Percentiles rank a stretch among this genome's conserved stretches.
These are phyloP conservation scores for Thalassiosira livingstoniorum DNA, from an alignment of 352 stramenopile genomes.

Conservation along the genomic window DNA sequence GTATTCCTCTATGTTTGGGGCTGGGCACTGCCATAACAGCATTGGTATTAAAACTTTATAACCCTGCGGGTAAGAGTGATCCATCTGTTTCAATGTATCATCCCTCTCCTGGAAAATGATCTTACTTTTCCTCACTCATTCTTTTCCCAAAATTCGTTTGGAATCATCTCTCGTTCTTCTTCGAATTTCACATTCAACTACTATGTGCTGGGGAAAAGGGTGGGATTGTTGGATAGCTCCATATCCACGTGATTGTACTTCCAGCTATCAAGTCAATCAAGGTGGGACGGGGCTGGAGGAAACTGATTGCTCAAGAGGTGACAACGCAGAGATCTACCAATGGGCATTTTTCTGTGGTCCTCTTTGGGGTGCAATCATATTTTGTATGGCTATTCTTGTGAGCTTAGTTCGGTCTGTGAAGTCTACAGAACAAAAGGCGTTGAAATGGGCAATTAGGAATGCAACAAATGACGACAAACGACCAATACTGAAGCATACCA, in stretches of 20 bases:
- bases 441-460: neutral
- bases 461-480: neutral
- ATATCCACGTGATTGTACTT: slow-evolving; percentile 14
- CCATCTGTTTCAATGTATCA: too few relatives aligned
- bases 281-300: neutral
- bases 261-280: slow-evolving; percentile 12
- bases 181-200: too few relatives aligned
- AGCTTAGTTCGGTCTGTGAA: neutral
- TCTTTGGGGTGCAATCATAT: slow-evolving; percentile 6
- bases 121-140: too few relatives aligned
- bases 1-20: slow-evolving; percentile 8
- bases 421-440: neutral
- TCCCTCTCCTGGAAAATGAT: too few relatives aligned
- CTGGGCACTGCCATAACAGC: slow-evolving; percentile 6
- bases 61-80: slow-evolving; percentile 10
- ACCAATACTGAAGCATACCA: neutral
- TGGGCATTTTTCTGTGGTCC: slow-evolving; percentile 24
- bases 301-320: slow-evolving; percentile 9
- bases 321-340: slow-evolving; percentile 18
- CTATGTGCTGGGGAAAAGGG: too few relatives aligned
- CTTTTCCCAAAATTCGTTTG: too few relatives aligned
- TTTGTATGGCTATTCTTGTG: neutral
- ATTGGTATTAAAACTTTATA: slow-evolving; percentile 37
- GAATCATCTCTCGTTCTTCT: too few relatives aligned
- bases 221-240: slow-evolving; percentile 35